Evolutionary conservation across 73 alveolate species (phyloP), one percentile per base, ranked within the genome.

Genomic region (Paramecium pentaurelia): DNA sequence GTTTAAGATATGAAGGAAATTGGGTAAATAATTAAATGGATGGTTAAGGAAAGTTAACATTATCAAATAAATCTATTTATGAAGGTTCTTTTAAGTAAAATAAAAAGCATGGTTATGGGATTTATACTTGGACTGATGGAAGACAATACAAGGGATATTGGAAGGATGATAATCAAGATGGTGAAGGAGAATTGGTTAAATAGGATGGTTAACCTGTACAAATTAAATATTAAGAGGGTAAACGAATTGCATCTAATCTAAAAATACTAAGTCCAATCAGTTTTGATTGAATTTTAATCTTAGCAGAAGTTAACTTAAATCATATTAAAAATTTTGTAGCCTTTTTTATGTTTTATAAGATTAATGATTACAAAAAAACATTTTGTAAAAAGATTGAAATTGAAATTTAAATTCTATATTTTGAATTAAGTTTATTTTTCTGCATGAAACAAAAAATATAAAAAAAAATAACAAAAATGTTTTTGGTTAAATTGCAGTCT

Each of bases 101-200:
- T 27, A 83, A 77, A 58, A 93, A 93, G 47, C 47, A 85, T n/a
- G 96, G 96, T 0, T 58, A 87, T n/a, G 96, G 96, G 1, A 20
- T 45, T 58, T 93, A 88, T 71, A 87, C 54, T 28, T 93, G 96
- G 96, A 59, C 86, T 27, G 95, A 88, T 68, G 96, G 96, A 1
- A 58, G 73, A 42, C 40, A 40, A 32, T 93, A 93, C 49, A 44
- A 64, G 27, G 96, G 96, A 7, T 37, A 68, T 60, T 93, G 87
- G 87, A 73, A 73, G 40, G 42, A 73, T 73, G 87, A 40, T 22
- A 28, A 5, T 2, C 18, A 37, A 73, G 59, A 73, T 40, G 87
- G 87, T 6, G 37, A 73, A 36, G 87, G 87, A 18, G 60, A 34
- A 36, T 20, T 73, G 2, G n/a, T 36, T 36, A 73, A 20, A 38